Evolutionary conservation across 2,329 filamentous ascomycete species (phyloP).

Genomic region (Claviceps monticola): DNA sequence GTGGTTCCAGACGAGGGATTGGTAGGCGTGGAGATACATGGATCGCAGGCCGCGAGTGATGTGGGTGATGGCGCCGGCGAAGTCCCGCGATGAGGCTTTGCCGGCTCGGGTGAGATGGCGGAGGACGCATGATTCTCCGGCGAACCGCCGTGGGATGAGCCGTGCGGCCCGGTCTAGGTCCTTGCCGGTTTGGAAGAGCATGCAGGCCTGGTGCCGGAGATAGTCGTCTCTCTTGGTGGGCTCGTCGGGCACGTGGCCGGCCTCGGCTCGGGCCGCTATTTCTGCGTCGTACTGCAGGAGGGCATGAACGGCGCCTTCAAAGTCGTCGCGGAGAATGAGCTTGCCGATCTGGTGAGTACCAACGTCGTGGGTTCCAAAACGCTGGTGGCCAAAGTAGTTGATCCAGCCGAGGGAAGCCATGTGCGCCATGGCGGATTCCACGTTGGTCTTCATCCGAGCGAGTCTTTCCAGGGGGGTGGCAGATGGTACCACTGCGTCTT

Average conservation of each 20-base stretch:
- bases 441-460: constrained; percentile 21
- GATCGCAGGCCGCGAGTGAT: constrained; percentile 72
- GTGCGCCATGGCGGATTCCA: constrained; percentile 47
- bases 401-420: constrained; percentile 71
- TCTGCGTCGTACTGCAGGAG: constrained; percentile 61
- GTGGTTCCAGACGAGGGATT: constrained; percentile 88
- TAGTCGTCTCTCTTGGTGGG: constrained; percentile 61
- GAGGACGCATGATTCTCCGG: constrained; percentile 66
- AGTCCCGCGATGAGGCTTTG: constrained; percentile 46
- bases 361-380: constrained; percentile 78
- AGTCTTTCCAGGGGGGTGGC: constrained; percentile 16
- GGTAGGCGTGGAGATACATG: constrained; percentile 97
- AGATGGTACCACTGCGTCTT: constrained; percentile 10
- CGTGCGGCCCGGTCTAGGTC: constrained; percentile 47
- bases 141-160: constrained; percentile 65
- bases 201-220: constrained; percentile 63
- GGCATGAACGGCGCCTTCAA: constrained; percentile 63
- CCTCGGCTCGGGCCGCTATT: constrained; percentile 34
- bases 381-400: constrained; percentile 96
- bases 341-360: constrained; percentile 77
- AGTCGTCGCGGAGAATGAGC: constrained; percentile 70
- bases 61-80: constrained; percentile 62
- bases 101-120: constrained; percentile 50
- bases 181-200: constrained; percentile 53
- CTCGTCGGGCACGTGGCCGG: constrained; percentile 23